A percentile compares a stretch with the other conserved stretches of the same genome.
Conservation (phyloP, 2,329 filamentous ascomycete species). For the Talaromyces sp. region DNA sequence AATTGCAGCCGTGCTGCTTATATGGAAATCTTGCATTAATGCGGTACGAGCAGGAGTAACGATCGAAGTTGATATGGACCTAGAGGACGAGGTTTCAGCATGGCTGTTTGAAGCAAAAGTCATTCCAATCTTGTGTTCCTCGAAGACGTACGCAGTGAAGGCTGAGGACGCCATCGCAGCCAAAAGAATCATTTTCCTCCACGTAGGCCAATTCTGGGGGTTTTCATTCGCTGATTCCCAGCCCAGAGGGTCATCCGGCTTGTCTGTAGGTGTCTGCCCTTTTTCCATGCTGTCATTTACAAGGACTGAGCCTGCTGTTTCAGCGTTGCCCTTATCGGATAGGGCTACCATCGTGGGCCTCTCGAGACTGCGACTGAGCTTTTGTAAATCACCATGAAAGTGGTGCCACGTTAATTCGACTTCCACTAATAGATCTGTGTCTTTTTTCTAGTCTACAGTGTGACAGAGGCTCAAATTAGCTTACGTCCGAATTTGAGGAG, state of each 20-base stretch:
- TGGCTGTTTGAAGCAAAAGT: not conserved
- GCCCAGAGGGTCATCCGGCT: not conserved
- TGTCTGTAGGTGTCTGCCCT: not conserved
- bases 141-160: not conserved
- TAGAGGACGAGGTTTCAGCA: not conserved
- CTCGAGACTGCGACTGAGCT: not conserved
- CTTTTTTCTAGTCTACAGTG: not conserved
- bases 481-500: not conserved
- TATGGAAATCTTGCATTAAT: conserved; percentile 12
- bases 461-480: not conserved
- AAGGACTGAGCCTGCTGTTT: not conserved
- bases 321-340: not conserved
- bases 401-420: not conserved
- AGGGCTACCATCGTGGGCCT: not conserved
- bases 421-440: not conserved
- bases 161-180: not conserved
- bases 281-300: not conserved
- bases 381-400: not conserved
- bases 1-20: conserved; percentile 10
- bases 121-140: not conserved
- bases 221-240: conserved; percentile 3
- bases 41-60: not conserved
- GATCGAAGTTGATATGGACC: conserved; percentile 11
- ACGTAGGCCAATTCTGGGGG: conserved; percentile 7
- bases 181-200: conserved; percentile 1